Conservation (phyloP, 768 basidiomycete species). For the Suillus paluster region DNA sequence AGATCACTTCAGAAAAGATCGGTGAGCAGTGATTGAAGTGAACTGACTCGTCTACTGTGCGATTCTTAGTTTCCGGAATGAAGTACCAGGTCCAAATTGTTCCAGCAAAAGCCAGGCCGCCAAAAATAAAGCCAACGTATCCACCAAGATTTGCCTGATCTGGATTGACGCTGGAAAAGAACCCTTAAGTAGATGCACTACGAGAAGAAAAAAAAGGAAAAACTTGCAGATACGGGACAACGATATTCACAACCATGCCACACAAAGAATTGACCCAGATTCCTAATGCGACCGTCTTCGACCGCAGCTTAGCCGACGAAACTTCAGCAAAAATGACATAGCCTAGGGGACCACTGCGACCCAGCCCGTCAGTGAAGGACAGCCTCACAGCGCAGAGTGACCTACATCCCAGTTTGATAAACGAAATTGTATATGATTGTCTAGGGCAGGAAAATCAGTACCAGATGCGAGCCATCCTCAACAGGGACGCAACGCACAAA, state of each 20-base stretch:
- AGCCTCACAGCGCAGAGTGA: neutral
- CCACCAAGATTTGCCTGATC: slow-evolving; percentile 30
- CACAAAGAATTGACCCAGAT: slow-evolving; percentile 30
- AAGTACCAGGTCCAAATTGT: slow-evolving; percentile 31
- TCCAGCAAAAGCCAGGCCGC: slow-evolving; percentile 25
- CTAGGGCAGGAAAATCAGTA: slow-evolving; percentile 11
- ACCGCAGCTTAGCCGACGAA: slow-evolving; percentile 34
- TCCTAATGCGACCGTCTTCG: slow-evolving; percentile 33
- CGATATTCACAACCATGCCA: slow-evolving; percentile 28
- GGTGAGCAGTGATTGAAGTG: neutral
- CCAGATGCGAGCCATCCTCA: neutral
- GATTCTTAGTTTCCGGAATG: slow-evolving; percentile 30
- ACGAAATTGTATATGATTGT: slow-evolving; percentile 37
- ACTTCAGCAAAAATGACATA: slow-evolving; percentile 34
- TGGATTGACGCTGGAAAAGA: slow-evolving; percentile 26
- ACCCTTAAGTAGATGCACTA: neutral
- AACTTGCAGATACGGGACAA: slow-evolving; percentile 33
- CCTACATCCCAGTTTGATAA: slow-evolving; percentile 32
- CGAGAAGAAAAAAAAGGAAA: no score
- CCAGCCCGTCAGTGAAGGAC: neutral
- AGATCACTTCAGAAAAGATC: neutral
- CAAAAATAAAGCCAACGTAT: slow-evolving; percentile 34
- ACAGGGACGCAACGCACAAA: slow-evolving; percentile 20
- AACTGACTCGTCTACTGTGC: slow-evolving; percentile 36
- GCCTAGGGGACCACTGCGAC: slow-evolving; percentile 28